A percentile compares a stretch with the other conserved stretches of the same genome.
phyloP scores from a whole-genome alignment of 805 yeast species.

The Candida mattraensis region DNA sequence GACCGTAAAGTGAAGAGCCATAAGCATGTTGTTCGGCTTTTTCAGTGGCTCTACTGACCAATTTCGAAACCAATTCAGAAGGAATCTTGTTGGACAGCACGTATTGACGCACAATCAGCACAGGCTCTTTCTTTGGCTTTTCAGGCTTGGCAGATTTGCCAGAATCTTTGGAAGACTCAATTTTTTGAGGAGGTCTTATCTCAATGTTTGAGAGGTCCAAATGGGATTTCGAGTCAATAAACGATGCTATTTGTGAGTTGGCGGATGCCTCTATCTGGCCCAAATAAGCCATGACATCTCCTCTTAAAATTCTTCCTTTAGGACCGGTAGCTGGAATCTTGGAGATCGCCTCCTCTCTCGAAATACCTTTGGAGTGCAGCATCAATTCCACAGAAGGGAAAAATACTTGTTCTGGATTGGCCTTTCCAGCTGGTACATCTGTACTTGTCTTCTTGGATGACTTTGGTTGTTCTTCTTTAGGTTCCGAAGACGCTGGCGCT shows the following conservation, averaged over 20 bases:
- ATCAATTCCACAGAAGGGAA: conserved; percentile 78
- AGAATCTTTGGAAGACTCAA: conserved; percentile 7
- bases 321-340: conserved; percentile 87
- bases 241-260: conserved; percentile 53
- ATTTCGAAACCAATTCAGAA: conserved; percentile 30
- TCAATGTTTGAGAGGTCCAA: conserved; percentile 74
- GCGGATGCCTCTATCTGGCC: conserved; percentile 67
- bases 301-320: conserved; percentile 81
- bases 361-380: conserved; percentile 59
- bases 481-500: conserved; percentile 20
- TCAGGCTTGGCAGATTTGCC: conserved; percentile 19
- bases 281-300: conserved; percentile 83
- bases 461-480: conserved; percentile 20
- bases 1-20: conserved; percentile 33
- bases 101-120: conserved; percentile 33
- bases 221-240: conserved; percentile 54
- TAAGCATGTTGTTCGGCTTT: conserved; percentile 47
- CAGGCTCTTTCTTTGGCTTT: conserved; percentile 37
- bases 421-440: conserved; percentile 34
- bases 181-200: conserved; percentile 29
- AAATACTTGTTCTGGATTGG: conserved; percentile 66
- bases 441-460: conserved; percentile 6
- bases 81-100: conserved; percentile 31
- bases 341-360: conserved; percentile 65
- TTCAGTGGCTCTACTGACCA: conserved; percentile 43